Evolutionary conservation across 495 filamentous ascomycete species (phyloP), one percentile per base, ranked within the genome.

Genomic region (Aeminium ludgeri): DNA sequence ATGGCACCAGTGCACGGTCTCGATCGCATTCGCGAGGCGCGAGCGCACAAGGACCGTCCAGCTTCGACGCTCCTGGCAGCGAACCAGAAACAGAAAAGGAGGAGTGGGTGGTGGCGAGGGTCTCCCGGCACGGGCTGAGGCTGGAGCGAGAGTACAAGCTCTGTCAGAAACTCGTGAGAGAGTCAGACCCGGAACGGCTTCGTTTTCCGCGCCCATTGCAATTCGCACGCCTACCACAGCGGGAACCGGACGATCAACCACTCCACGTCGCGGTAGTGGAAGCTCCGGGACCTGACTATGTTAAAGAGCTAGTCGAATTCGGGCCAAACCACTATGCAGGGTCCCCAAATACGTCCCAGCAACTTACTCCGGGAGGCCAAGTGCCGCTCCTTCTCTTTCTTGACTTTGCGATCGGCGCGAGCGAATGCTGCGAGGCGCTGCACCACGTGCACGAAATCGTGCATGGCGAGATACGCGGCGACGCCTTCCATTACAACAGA

Each of bases 111-210:
- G 62, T 91, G 20, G 85, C 82, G 32, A 69, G 82, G 8, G 66
- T 92, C 20, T 92, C 86, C 0, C 76, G 69, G 40, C 82, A 92
- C 58, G 65, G 73, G 10, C 66, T 92, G 32, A 71, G 84, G 15
- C 68, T 92, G 35, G 86, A 94, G 60, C 70, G 85, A 37, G 77
- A 84, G 53, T 91, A 77, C 54, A 80, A 89, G 48, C 78, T 87
- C 50, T 67, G 72, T 42, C 79, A 76, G 58, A 72, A 66, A 32
- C 62, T 93, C 30, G 68, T 79, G 34, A 62, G 75, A 41, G 71
- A 74, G 6, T 74, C 74, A 5, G 85, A 89, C 49, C 78, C 79
- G 1, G 68, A 80, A 11, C 78, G 72, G 45, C 65, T 70, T 41
- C 80, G 86, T 52, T 84, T 84, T 33, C 67, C 79, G 34, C 71